Evolutionary conservation across 148 eudicot genomes (phyloP), one percentile per base, ranked within the genome.

Genomic region (Spergularia bocconei): DNA sequence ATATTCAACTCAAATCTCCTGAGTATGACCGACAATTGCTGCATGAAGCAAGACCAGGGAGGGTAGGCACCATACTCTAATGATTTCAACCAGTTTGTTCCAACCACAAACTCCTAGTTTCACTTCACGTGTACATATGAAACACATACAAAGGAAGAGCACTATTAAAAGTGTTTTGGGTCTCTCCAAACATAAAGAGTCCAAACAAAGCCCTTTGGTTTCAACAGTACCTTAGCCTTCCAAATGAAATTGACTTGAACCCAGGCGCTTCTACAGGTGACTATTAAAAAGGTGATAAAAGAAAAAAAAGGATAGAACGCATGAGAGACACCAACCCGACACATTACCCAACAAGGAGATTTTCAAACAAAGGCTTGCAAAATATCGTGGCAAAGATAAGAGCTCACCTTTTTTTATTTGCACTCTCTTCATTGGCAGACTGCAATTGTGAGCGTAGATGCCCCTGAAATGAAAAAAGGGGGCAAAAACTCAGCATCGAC

Each of bases 361-460:
- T 66, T 66, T 66, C 17, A n/a, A 5, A 66, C n/a, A 41, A 52
- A 41, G 52, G 19, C 6, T 39, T 19, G 39, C 52, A 41, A 1
- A 66, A 66, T 66, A 66, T 8, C 25, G 41, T 10, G n/a, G 69
- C 52, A 41, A 20, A 23, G 23, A 16, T 41, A 67, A 44, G 15
- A 75, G 69, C 70, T 81, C 63, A 87, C 96, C 91, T 88, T 75
- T 80, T 88, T 78, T 83, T 88, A 73, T 82, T 82, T 72, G 83
- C 93, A 84, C 87, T 85, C 53, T 91, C 98, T 62, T 91, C 96
- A 75, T 89, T 88, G 71, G 91, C 93, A 54, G 96, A 77, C 72
- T 89, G 96, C 74, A 93, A 79, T 82, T 93, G 96, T 29, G 96
- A 87, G 33, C 85, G 96, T 67, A 93, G 84, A 75, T 77, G 79